Conservation (phyloP, 495 filamentous ascomycete genomes). For the Trichoderma erinaceum region DNA sequence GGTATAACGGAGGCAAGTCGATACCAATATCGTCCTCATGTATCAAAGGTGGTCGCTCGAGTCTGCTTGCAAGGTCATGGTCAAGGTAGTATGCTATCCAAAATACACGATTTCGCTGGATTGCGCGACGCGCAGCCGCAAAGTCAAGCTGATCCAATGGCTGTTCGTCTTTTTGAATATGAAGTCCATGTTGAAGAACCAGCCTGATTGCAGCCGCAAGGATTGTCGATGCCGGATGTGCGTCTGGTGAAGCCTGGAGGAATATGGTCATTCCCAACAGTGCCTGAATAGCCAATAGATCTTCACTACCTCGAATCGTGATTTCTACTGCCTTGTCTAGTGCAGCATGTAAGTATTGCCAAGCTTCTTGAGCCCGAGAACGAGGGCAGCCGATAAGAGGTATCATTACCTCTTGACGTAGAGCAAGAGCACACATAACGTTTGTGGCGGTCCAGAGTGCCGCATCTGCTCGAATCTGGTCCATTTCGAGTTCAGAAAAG, state of each 20-base stretch:
- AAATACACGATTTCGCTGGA: neutral
- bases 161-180: neutral
- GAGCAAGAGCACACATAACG: neutral
- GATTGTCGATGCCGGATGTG: neutral
- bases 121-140: neutral
- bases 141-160: neutral
- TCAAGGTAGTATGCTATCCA: neutral
- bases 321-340: constrained; percentile 1
- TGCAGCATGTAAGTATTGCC: neutral
- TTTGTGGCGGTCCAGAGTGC: constrained; percentile 1
- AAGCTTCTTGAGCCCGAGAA: neutral
- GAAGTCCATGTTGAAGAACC: neutral
- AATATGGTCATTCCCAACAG: constrained; percentile 7
- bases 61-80: neutral
- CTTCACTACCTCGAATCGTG: neutral
- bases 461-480: neutral
- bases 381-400: neutral
- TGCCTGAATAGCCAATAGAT: neutral
- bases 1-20: neutral
- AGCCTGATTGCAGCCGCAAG: neutral
- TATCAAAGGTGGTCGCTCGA: neutral
- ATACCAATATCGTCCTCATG: constrained; percentile 3
- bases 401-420: neutral
- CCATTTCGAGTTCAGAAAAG: neutral
- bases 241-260: neutral